Conservation (phyloP, 2,329 filamentous ascomycete species). For the Geosmithia flava region DNA sequence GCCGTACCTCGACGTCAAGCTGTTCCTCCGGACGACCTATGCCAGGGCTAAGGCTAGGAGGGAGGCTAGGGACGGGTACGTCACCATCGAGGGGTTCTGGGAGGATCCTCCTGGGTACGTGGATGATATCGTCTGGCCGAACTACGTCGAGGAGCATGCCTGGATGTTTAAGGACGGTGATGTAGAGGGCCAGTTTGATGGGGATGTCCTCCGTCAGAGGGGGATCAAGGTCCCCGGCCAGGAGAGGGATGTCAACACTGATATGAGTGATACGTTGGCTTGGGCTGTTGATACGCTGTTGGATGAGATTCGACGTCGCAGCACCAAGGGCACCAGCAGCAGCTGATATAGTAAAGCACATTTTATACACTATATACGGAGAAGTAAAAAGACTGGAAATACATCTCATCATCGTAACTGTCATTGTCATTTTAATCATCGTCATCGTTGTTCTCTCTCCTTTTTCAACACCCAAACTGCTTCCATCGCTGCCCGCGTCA, state of each 20-base stretch:
- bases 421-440: too few relatives aligned
- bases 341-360: not conserved
- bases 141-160: constrained; percentile 70
- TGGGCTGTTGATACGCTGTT: constrained; percentile 59
- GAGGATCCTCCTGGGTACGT: constrained; percentile 89
- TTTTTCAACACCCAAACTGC: constrained; percentile 23
- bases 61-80: constrained; percentile 61
- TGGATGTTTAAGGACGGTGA: constrained; percentile 66
- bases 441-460: not conserved
- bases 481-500: constrained; percentile 40
- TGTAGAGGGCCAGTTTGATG: constrained; percentile 45
- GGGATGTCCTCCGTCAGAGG: constrained; percentile 27
- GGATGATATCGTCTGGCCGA: constrained; percentile 90
- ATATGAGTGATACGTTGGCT: constrained; percentile 49
- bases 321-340: not conserved
- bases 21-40: constrained; percentile 66
- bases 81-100: constrained; percentile 86
- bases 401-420: too few relatives aligned
- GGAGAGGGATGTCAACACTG: constrained; percentile 29
- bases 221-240: constrained; percentile 26
- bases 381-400: too few relatives aligned
- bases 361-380: too few relatives aligned
- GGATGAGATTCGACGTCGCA: constrained; percentile 6
- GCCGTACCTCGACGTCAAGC: constrained; percentile 55
- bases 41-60: constrained; percentile 50